Evolutionary conservation across 139 green algal genomes (phyloP).

Genomic region (Mesotaenium endlicherianum): DNA sequence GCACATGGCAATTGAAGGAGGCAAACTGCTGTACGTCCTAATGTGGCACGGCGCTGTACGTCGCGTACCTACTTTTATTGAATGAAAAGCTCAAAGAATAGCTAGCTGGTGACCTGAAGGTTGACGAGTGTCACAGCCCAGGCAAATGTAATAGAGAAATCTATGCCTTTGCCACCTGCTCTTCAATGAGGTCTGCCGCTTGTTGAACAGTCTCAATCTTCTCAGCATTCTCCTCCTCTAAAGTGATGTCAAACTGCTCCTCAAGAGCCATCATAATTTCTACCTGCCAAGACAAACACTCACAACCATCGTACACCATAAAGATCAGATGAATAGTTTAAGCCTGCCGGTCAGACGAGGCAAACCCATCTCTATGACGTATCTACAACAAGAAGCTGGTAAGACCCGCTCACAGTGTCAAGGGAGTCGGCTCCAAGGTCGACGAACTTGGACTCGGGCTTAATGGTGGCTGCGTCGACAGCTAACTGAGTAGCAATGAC

Average conservation of each 20-base stretch:
- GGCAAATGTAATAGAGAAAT: too few relatives aligned
- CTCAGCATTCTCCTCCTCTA: conserved; percentile 95
- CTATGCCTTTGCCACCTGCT: conserved; percentile 22
- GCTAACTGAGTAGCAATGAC: conserved; percentile 96
- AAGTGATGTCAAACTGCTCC: conserved; percentile 94
- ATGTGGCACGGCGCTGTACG: too few relatives aligned
- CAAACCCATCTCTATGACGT: too few relatives aligned
- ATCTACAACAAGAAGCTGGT: too few relatives aligned
- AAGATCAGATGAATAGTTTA: not conserved
- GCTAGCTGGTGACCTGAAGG: too few relatives aligned
- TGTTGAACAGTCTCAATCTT: conserved; percentile 93
- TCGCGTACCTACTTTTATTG: too few relatives aligned
- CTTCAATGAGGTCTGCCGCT: conserved; percentile 84
- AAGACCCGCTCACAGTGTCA: conserved; percentile 97
- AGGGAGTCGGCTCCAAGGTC: conserved; percentile 96
- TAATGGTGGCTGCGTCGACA: conserved; percentile 79
- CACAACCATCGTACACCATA: not conserved
- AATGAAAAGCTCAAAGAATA: too few relatives aligned
- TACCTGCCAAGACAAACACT: too few relatives aligned
- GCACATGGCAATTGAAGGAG: too few relatives aligned
- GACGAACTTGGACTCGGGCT: conserved; percentile 87
- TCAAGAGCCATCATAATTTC: conserved; percentile 99
- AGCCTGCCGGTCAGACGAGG: too few relatives aligned
- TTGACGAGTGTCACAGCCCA: too few relatives aligned
- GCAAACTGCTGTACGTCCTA: too few relatives aligned